phyloP scores from a whole-genome alignment of 208 protist genomes.

The Crithidia acanthocephali region DNA sequence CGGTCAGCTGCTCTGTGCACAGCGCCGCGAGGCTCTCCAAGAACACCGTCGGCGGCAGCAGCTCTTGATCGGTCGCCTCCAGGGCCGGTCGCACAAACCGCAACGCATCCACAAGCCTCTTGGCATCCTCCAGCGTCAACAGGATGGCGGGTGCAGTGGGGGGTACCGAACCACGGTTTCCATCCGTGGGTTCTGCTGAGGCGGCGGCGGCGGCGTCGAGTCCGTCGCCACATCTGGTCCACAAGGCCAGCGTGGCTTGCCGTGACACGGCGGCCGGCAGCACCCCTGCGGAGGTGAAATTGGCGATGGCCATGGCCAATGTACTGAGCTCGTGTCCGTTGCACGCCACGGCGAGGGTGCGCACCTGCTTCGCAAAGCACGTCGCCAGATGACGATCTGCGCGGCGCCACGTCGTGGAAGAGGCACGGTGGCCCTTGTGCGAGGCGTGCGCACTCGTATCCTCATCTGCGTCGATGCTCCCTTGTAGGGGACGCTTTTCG shows the following conservation, averaged over 20 bases:
- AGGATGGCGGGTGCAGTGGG: not conserved
- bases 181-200: not conserved
- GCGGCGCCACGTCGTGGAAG: not conserved
- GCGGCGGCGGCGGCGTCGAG: constrained; percentile 1
- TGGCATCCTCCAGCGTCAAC: constrained; percentile 27
- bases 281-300: constrained; percentile 19
- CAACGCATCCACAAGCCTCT: constrained; percentile 33
- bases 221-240: constrained; percentile 13
- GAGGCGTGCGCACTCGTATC: not conserved
- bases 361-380: constrained; percentile 20
- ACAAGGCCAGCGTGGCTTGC: constrained; percentile 11
- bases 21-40: constrained; percentile 5
- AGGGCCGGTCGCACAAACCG: not conserved
- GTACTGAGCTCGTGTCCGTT: constrained; percentile 33
- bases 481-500: not conserved
- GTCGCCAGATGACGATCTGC: constrained; percentile 24
- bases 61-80: not conserved
- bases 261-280: constrained; percentile 1
- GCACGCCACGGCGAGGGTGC: constrained; percentile 20
- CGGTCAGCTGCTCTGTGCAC: constrained; percentile 4
- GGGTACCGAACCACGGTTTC: not conserved
- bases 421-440: not conserved
- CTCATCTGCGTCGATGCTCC: not conserved
- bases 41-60: constrained; percentile 8
- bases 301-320: constrained; percentile 33